These are phyloP conservation scores for Diplodia sapinea DNA, from an alignment of 2,329 filamentous ascomycete species.

Conservation along the genomic window DNA sequence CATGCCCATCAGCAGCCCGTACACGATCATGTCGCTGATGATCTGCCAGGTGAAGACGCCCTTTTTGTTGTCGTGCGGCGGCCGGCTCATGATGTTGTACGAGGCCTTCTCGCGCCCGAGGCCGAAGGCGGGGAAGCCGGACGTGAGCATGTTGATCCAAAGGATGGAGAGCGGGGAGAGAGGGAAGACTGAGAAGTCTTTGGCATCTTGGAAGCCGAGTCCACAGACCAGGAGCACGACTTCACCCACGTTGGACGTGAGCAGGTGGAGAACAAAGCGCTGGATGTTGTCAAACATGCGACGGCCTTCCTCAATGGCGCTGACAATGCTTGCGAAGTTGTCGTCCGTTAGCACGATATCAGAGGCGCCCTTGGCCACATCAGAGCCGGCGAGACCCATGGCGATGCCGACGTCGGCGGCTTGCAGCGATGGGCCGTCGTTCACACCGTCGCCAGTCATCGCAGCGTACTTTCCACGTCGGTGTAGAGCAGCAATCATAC, in stretches of 20 bases:
- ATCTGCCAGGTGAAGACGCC: slow-evolving; percentile 47
- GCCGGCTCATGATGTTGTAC: slow-evolving; percentile 43
- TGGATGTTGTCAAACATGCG: slow-evolving; percentile 56
- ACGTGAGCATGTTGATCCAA: slow-evolving; percentile 50
- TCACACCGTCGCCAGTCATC: slow-evolving; percentile 55
- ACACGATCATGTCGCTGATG: slow-evolving; percentile 46
- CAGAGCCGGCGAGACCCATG: slow-evolving; percentile 53
- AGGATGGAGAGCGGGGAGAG: slow-evolving; percentile 47
- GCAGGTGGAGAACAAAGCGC: slow-evolving; percentile 46
- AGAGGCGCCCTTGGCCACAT: slow-evolving; percentile 53
- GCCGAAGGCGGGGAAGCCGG: slow-evolving; percentile 45
- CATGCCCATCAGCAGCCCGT: slow-evolving; percentile 44
- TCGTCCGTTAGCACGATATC: slow-evolving; percentile 53
- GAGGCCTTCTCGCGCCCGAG: slow-evolving; percentile 45
- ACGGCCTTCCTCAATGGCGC: slow-evolving; percentile 53
- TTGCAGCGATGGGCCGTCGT: slow-evolving; percentile 54
- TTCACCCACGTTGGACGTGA: slow-evolving; percentile 45
- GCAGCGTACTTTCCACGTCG: slow-evolving; percentile 49
- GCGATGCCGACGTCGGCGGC: slow-evolving; percentile 54
- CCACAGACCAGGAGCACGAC: slow-evolving; percentile 45
- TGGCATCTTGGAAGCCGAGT: slow-evolving; percentile 44
- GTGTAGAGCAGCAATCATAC: slow-evolving; percentile 43
- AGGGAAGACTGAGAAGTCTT: slow-evolving; percentile 45
- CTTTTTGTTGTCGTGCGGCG: slow-evolving; percentile 40
- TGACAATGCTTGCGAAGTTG: slow-evolving; percentile 54